Conservation (phyloP, 108 stramenopile species). For the Fragilariopsis cylindrus region DNA sequence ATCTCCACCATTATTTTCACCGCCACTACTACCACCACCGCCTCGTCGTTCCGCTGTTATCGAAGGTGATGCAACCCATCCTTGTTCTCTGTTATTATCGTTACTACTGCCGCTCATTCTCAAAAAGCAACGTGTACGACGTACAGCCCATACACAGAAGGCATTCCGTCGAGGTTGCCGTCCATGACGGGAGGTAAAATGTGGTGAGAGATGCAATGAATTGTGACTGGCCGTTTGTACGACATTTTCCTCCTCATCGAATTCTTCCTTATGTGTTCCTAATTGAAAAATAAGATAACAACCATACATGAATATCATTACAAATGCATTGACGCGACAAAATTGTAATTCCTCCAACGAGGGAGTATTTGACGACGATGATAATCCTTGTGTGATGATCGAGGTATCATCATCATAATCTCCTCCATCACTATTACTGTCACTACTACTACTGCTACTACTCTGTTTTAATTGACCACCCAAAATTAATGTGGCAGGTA, state of each 20-base stretch:
- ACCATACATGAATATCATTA: slow-evolving; percentile 83
- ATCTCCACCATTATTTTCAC: slow-evolving; percentile 13
- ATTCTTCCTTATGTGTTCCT: slow-evolving; percentile 86
- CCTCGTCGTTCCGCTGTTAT: not conserved
- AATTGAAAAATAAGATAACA: slow-evolving; percentile 81
- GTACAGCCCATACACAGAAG: slow-evolving; percentile 3
- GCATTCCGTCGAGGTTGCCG: slow-evolving; percentile 32
- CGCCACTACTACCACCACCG: not conserved
- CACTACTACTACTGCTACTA: not conserved
- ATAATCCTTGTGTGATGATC: not conserved
- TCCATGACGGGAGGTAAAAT: slow-evolving; percentile 16
- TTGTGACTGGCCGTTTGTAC: slow-evolving; percentile 22
- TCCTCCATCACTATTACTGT: not conserved
- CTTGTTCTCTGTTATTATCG: not conserved
- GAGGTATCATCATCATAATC: not conserved
- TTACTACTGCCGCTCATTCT: not conserved
- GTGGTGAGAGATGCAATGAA: slow-evolving; percentile 15
- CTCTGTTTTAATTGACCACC: slow-evolving; percentile 51
- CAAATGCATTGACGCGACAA: slow-evolving; percentile 76
- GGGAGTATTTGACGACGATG: slow-evolving; percentile 31
- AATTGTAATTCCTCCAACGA: slow-evolving; percentile 61
- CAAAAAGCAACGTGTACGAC: not conserved
- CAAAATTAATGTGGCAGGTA: slow-evolving; percentile 76
- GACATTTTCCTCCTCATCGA: slow-evolving; percentile 62
- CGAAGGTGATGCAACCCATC: not conserved